These are phyloP conservation scores for Lachancea sp. DNA, from an alignment of 805 yeast genomes.

Conservation along the genomic window DNA sequence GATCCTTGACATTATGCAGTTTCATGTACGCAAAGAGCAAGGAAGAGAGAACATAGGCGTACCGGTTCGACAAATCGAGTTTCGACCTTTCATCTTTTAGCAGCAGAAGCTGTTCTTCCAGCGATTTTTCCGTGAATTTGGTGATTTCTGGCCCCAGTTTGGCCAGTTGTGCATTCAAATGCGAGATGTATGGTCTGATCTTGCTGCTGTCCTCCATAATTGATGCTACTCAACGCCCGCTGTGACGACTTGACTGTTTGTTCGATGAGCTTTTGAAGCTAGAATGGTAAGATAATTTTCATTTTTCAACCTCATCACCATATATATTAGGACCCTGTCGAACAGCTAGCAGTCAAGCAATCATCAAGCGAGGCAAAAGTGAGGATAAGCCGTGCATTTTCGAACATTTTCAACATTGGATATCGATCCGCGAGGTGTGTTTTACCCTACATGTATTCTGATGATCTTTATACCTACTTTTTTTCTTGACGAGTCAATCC, in stretches of 20 bases:
- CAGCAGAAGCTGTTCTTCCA: constrained; percentile 26
- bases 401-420: too few relatives aligned
- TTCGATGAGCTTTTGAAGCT: too few relatives aligned
- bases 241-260: not conserved
- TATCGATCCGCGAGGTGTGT: too few relatives aligned
- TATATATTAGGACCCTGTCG: too few relatives aligned
- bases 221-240: not conserved
- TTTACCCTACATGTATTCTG: too few relatives aligned
- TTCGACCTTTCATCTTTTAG: constrained; percentile 18
- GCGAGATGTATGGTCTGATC: constrained; percentile 24
- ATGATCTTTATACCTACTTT: too few relatives aligned
- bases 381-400: too few relatives aligned
- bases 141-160: constrained; percentile 16
- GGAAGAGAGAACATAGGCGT: constrained; percentile 27
- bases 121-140: constrained; percentile 18
- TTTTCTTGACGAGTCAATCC: too few relatives aligned
- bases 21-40: constrained; percentile 28
- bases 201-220: constrained; percentile 25
- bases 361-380: too few relatives aligned
- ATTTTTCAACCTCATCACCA: too few relatives aligned
- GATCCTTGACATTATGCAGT: constrained; percentile 20
- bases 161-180: constrained; percentile 20
- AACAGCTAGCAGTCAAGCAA: too few relatives aligned
- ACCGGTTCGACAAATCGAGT: constrained; percentile 23
- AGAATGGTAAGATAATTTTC: too few relatives aligned